These are phyloP conservation scores for Stachybotrys chartarum DNA, from an alignment of 2,329 filamentous ascomycete genomes.

Conservation along the genomic window DNA sequence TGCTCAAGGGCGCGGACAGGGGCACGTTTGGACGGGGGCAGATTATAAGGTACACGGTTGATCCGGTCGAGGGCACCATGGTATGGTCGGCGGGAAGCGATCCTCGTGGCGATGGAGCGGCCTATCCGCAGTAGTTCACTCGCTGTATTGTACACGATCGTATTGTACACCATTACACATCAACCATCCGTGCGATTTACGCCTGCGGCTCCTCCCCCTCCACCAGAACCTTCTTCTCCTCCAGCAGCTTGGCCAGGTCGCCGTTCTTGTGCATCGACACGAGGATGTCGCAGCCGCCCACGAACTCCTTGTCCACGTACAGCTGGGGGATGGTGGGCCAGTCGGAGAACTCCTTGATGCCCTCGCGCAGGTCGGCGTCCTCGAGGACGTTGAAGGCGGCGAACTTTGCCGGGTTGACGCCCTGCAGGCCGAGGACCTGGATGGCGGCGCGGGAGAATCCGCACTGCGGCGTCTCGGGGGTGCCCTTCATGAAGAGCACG, in stretches of 20 bases:
- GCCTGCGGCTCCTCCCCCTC: conserved; percentile 35
- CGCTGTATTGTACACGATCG: background rate
- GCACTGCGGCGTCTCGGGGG: conserved; percentile 90
- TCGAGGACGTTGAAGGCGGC: conserved; percentile 97
- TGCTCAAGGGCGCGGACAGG: conserved; percentile 59
- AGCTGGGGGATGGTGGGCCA: conserved; percentile 98
- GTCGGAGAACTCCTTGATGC: conserved; percentile 98
- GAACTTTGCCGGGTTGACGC: conserved; percentile 91
- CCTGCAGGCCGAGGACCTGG: conserved; percentile 90
- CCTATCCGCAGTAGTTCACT: conserved; percentile 38
- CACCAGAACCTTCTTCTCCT: conserved; percentile 80
- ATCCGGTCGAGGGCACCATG: conserved; percentile 57
- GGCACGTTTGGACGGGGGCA: conserved; percentile 79
- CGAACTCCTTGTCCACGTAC: conserved; percentile 91
- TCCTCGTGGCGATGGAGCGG: conserved; percentile 72
- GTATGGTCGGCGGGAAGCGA: conserved; percentile 91
- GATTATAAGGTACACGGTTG: conserved; percentile 71
- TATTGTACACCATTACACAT: conserved; percentile 15
- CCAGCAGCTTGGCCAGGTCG: conserved; percentile 82
- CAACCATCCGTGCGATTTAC: conserved; percentile 6
- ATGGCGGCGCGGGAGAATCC: conserved; percentile 94
- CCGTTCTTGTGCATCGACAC: conserved; percentile 97
- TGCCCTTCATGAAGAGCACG: conserved; percentile 99
- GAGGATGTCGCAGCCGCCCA: conserved; percentile 96
- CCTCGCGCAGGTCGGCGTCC: conserved; percentile 76